Percentiles rank a stretch among this genome's conserved stretches.
Conservation (phyloP, 768 basidiomycete species). For the Rhodotorula toruloides region DNA sequence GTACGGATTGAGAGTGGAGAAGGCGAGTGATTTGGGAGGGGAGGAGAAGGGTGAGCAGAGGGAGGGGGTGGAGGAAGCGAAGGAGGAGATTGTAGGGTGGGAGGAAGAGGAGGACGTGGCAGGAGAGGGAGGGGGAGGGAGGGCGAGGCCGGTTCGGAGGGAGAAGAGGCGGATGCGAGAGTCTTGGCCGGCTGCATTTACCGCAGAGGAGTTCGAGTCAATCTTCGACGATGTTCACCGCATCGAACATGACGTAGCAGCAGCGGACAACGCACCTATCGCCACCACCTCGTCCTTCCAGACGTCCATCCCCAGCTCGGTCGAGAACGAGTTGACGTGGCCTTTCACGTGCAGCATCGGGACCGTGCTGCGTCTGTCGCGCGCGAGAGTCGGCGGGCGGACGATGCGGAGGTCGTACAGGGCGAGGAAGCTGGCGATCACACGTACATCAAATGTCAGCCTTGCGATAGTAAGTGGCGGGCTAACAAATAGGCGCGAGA, state of each 20-base stretch:
- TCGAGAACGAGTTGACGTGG: constrained; percentile 23
- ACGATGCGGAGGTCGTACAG: constrained; percentile 29
- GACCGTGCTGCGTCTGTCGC: neutral
- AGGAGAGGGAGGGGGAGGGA: neutral
- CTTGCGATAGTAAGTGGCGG: no score
- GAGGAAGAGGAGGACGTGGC: neutral
- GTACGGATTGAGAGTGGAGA: constrained; percentile 17
- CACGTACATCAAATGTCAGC: neutral
- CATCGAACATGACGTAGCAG: neutral
- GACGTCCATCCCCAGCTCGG: constrained; percentile 22
- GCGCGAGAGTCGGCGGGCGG: neutral
- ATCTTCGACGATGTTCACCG: neutral
- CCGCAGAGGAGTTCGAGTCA: no score
- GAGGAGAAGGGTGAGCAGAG: neutral
- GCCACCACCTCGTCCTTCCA: constrained; percentile 30
- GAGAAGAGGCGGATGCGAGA: constrained; percentile 31
- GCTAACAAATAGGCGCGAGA: neutral
- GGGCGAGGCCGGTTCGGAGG: constrained; percentile 18
- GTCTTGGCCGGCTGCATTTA: constrained; percentile 22
- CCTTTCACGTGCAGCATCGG: constrained; percentile 15
- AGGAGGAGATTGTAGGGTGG: neutral
- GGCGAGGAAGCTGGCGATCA: constrained; percentile 8
- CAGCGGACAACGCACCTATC: neutral
- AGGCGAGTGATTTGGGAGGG: constrained; percentile 7
- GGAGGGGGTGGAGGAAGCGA: neutral